Base-by-base conservation (phyloP, 73 alveolate genomes). In the Blepharisma japonicum region DNA sequence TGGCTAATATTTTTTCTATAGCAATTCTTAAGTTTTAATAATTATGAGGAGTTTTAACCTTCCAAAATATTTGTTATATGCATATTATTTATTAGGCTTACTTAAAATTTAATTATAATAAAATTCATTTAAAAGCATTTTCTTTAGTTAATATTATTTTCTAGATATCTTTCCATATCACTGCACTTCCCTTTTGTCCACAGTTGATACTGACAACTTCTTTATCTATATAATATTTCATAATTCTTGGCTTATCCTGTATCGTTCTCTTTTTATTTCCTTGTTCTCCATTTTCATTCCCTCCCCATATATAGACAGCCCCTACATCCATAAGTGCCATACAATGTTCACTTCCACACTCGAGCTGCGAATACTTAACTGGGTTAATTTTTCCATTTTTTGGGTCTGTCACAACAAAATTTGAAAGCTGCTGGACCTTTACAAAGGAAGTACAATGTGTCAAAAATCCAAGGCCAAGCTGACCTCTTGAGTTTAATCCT, bases 251-350 rank as follows among this genome's bases (percentile, higher is more conserved):
- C 51, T 83, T 79, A 45, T 83, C 93, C 56, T 71, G 46, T 71
- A 86, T 56, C 27, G 87, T 83, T 55, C 98, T 68, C 78, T 83
- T 89, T 80, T 89, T 83, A 78, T 92, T 89, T 18, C 98, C 98
- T 49, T 88, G 76, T 71, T 92, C 79, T 47, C 98, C 98, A 55
- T 67, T 80, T 70, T 92, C 98, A 68, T 92, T 92, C 32, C 87
- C 98, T 6, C 98, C 98, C 98, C 98, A 92, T n/a, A 83, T 82
- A 54, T 81, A 89, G 76, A 92, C 82, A n/a, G 92, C 98, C 55
- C 96, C 96, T 45, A 83, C 91, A 68, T 87, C 90, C 66, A 90
- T 74, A 6, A 81, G 39, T 14, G 90, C 87, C 51, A 89, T 77
- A 25, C 93, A 85, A 78, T 92, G 98, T 67, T 85, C 81, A 14